Conservation (phyloP, 805 yeast species). For the Candida suzukii region DNA sequence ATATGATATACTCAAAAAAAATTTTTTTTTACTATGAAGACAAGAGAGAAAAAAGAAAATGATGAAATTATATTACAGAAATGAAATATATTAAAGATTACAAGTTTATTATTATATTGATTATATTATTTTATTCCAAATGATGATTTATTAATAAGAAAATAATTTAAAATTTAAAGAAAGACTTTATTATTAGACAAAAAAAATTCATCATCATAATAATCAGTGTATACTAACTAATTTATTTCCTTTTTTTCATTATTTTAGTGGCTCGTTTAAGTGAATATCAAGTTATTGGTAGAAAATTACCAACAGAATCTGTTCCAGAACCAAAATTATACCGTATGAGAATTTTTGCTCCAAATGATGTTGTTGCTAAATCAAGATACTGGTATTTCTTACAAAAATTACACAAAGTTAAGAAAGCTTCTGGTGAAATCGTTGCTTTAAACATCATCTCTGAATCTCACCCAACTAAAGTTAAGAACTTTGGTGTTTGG, state of each 20-base stretch:
- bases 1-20: too few species aligned
- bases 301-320: conserved; percentile 98
- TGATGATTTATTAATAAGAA: too few species aligned
- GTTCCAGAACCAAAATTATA: conserved; percentile 99
- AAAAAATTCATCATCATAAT: too few species aligned
- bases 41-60: too few species aligned
- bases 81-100: too few species aligned
- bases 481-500: conserved; percentile 99
- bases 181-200: too few species aligned
- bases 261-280: conserved; percentile 83
- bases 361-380: conserved; percentile 98
- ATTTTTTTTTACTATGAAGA: too few species aligned
- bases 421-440: conserved; percentile 99
- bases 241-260: not conserved
- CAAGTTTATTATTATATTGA: too few species aligned
- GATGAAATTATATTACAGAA: too few species aligned
- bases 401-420: conserved; percentile 98
- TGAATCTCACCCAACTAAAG: conserved; percentile 98
- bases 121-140: too few species aligned
- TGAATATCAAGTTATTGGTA: conserved; percentile 99
- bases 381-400: conserved; percentile 99
- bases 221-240: conserved; percentile 15
- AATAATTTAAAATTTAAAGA: too few species aligned
- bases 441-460: conserved; percentile 86
- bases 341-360: conserved; percentile 99